These are phyloP conservation scores for Infundibulicybe gibba DNA, from an alignment of 768 basidiomycete genomes.

Conservation along the genomic window DNA sequence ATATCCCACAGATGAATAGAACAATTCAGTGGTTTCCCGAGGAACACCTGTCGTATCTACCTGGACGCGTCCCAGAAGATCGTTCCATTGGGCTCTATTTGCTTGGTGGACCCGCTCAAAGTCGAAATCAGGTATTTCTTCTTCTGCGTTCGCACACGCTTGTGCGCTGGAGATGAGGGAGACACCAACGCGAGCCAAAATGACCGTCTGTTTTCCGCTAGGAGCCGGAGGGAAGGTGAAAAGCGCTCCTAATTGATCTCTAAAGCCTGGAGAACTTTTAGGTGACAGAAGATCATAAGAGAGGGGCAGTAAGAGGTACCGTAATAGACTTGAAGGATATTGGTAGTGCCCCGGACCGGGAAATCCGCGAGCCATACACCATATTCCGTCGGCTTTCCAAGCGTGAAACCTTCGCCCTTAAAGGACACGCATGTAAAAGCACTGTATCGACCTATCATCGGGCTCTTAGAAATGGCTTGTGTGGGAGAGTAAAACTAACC, in stretches of 20 bases:
- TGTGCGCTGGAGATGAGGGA: constrained; percentile 59
- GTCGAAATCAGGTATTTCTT: constrained; percentile 56
- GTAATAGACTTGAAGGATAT: constrained; percentile 44
- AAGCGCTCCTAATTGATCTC: constrained; percentile 49
- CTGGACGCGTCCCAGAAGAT: constrained; percentile 49
- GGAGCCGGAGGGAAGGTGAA: constrained; percentile 47
- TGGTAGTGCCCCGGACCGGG: constrained; percentile 41
- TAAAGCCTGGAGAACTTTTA: constrained; percentile 30
- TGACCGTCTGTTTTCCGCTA: constrained; percentile 28
- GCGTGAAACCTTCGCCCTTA: constrained; percentile 44
- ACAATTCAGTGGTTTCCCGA: constrained; percentile 44
- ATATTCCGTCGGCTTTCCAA: constrained; percentile 47
- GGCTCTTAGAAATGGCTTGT: background rate
- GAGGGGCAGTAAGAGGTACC: constrained; percentile 24
- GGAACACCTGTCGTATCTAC: constrained; percentile 47
- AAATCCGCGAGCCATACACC: constrained; percentile 52
- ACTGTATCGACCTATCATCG: constrained; percentile 41
- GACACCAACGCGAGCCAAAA: constrained; percentile 61
- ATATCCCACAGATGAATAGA: constrained; percentile 53
- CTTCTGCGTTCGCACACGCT: constrained; percentile 57
- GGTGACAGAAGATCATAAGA: background rate
- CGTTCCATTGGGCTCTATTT: constrained; percentile 51
- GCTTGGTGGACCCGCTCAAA: constrained; percentile 45
- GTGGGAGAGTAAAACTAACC: constrained; percentile 15
- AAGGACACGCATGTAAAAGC: constrained; percentile 63